phyloP scores from a whole-genome alignment of 768 basidiomycete species.

The Kwoniella heveanensis region DNA sequence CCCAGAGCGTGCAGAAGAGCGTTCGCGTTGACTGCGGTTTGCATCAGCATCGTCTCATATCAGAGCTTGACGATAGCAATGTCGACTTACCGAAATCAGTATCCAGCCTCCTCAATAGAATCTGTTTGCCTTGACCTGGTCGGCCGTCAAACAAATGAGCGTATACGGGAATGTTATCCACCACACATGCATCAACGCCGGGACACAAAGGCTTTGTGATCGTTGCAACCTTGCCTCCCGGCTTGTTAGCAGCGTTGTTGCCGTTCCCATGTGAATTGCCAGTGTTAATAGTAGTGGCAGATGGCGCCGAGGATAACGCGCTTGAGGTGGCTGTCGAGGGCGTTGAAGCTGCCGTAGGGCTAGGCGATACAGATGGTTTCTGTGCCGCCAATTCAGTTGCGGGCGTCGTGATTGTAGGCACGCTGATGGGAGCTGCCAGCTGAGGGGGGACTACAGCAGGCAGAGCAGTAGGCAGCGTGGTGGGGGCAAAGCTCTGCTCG shows the following conservation, averaged over 20 bases:
- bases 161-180: slow-evolving; percentile 48
- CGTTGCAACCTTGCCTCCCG: slow-evolving; percentile 12
- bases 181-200: slow-evolving; percentile 43
- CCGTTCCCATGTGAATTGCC: background rate
- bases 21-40: slow-evolving; percentile 44
- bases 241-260: background rate
- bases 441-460: slow-evolving; percentile 4
- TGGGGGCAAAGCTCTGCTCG: slow-evolving; percentile 7
- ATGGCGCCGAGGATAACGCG: background rate
- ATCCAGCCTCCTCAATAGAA: slow-evolving; percentile 40
- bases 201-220: slow-evolving; percentile 32
- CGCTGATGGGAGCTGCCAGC: background rate
- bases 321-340: background rate
- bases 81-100: slow-evolving; percentile 44
- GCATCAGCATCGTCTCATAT: no score
- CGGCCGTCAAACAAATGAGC: slow-evolving; percentile 23
- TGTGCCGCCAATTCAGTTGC: background rate
- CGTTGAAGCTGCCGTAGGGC: background rate
- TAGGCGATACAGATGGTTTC: background rate
- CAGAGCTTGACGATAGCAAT: background rate
- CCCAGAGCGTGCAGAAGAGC: slow-evolving; percentile 40
- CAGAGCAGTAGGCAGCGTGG: slow-evolving; percentile 7
- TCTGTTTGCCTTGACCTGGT: slow-evolving; percentile 14
- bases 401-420: background rate
- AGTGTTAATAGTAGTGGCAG: background rate